A percentile compares a stretch with the other conserved stretches of the same genome.
These are phyloP conservation scores for Diospyros kaki DNA, from an alignment of 148 eudicot species.

Conservation along the genomic window DNA sequence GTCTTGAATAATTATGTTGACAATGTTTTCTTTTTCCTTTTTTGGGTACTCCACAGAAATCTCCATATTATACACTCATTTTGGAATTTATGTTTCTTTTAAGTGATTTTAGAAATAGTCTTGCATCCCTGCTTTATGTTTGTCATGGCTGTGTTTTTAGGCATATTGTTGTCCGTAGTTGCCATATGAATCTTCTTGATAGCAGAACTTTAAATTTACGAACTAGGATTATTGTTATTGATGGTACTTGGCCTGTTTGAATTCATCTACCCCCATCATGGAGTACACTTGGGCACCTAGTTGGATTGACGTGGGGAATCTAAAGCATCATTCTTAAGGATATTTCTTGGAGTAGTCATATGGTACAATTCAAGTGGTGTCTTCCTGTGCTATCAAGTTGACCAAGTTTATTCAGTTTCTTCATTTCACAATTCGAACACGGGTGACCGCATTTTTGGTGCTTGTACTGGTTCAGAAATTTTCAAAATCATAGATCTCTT, in stretches of 20 bases:
- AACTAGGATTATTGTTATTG: neutral
- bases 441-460: neutral
- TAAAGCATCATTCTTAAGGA: neutral
- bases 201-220: neutral
- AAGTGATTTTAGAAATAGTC: neutral
- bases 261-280: neutral
- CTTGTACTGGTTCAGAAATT: neutral
- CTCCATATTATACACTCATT: neutral
- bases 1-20: constrained; percentile 5
- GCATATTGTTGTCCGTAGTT: neutral
- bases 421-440: no score
- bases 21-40: neutral
- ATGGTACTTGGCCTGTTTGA: neutral
- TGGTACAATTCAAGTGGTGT: neutral
- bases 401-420: neutral
- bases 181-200: neutral
- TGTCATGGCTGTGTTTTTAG: neutral
- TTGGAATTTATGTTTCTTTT: neutral
- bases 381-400: neutral
- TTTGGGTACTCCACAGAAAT: neutral
- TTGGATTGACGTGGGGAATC: neutral
- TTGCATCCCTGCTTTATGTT: neutral
- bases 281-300: neutral
- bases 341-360: neutral
- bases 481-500: neutral